Conservation (phyloP, 768 basidiomycete species). For the Pleurotus tuber-regium region DNA sequence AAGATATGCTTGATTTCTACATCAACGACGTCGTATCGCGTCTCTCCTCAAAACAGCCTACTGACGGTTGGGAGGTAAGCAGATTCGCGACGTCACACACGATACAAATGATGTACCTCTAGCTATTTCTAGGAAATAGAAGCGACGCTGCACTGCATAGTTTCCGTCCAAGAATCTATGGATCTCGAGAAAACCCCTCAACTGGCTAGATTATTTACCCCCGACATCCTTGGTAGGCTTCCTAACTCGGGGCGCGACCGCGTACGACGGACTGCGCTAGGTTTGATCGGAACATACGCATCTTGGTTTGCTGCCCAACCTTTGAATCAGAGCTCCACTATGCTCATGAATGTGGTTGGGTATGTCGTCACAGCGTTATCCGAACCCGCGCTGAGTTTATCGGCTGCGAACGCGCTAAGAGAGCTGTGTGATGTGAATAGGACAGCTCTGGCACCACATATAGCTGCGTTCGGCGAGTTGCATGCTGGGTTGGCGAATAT, state of each 20-base stretch:
- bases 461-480: constrained; percentile 79
- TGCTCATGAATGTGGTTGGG: constrained; percentile 62
- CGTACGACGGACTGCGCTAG: constrained; percentile 69
- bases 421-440: constrained; percentile 91
- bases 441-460: constrained; percentile 77
- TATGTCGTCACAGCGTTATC: constrained; percentile 72
- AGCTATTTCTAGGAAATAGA: constrained; percentile 88
- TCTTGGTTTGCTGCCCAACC: constrained; percentile 71
- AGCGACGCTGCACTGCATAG: constrained; percentile 81
- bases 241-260: constrained; percentile 63
- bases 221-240: constrained; percentile 64
- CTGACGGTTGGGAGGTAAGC: constrained; percentile 72
- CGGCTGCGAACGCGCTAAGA: constrained; percentile 79
- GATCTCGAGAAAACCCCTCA: constrained; percentile 50
- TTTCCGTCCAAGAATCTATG: constrained; percentile 86
- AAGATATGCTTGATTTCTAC: constrained; percentile 76
- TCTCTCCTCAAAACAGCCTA: constrained; percentile 40
- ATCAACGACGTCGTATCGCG: constrained; percentile 59
- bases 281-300: constrained; percentile 75
- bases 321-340: constrained; percentile 30
- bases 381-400: constrained; percentile 60
- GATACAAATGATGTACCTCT: too few species aligned
- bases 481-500: constrained; percentile 75
- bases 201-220: constrained; percentile 66
- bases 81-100: too few species aligned